These are phyloP conservation scores for Xylaria flabelliformis DNA, from an alignment of 495 filamentous ascomycete species.

Conservation along the genomic window DNA sequence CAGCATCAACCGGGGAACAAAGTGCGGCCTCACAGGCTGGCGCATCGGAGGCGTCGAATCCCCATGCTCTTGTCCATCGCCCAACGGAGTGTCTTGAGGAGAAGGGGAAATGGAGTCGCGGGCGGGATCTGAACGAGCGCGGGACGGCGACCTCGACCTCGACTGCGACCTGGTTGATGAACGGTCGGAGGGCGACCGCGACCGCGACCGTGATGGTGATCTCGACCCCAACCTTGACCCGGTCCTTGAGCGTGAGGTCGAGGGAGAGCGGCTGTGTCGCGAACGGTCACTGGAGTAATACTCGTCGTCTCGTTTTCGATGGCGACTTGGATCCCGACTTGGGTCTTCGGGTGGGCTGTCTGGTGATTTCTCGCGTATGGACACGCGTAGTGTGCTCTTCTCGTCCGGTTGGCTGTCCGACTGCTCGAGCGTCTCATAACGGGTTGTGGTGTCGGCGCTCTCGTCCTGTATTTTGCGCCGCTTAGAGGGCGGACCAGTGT, in stretches of 20 bases:
- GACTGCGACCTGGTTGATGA: conserved; percentile 48
- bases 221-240: conserved; percentile 43
- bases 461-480: conserved; percentile 61
- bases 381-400: conserved; percentile 41
- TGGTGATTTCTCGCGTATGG: conserved; percentile 47
- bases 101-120: conserved; percentile 39
- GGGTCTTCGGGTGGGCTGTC: conserved; percentile 29
- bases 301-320: conserved; percentile 34
- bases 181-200: conserved; percentile 32
- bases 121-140: conserved; percentile 28
- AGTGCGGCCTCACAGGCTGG: conserved; percentile 45
- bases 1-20: conserved; percentile 52
- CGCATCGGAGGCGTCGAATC: conserved; percentile 25
- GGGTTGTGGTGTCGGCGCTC: conserved; percentile 46
- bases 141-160: conserved; percentile 35
- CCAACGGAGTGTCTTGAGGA: conserved; percentile 37
- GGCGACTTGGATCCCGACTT: conserved; percentile 34
- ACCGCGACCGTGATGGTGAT: conserved; percentile 11
- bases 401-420: conserved; percentile 9
- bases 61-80: conserved; percentile 18
- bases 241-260: conserved; percentile 40
- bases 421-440: conserved; percentile 42
- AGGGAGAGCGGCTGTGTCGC: conserved; percentile 36
- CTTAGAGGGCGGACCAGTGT: conserved; percentile 54
- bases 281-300: conserved; percentile 48